Base-by-base conservation (phyloP, 192 early-diverging fungal species). In the Dispira simplex region DNA sequence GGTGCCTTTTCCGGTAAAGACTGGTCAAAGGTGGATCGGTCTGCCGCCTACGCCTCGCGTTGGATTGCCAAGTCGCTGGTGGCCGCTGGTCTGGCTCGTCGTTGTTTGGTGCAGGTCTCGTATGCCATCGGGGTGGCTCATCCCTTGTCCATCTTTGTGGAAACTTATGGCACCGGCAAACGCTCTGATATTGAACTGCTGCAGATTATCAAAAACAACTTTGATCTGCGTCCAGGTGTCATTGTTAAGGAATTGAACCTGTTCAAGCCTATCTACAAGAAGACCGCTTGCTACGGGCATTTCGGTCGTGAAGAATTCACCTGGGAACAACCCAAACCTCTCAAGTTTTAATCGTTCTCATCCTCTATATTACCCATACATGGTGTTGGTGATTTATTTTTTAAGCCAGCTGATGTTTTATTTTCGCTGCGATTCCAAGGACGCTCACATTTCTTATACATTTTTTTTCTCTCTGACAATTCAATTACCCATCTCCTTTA, bases 1-100 rank as follows among this genome's bases (percentile, higher is more conserved):
- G 96, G 96, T 85, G 93, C 93, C 75, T 97, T 99, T 89, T 96
- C 93, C 65, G 96, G 96, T 65, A 98, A 98, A 86, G 96, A 97
- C 83, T 97, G 90, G 88, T 95, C 91, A 86, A 97, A 97, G 90
- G 93, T 98, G 71, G 93, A 95, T 77, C 90, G 96, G 78, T 95
- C 92, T 46, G 94, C 93, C 70, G 94, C 94, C 66, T 98, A 97
- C 79, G 90, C 94, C 54, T 90, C 89, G 64, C 91, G 94, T 69
- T 97, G 93, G 89, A 89, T 99, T 70, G 92, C 96, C 79, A 97
- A 98, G 86, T 97, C 92, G 46, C 77, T 97, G 66, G 91, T 98
- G 60, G 78, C 81, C 20, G 96, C 96, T 70, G 86, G 86, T 65
- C 87, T 98, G 65, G 90, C 88, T 67, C 91, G 93, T 68, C 89